phyloP scores from a whole-genome alignment of 345 rosid species.

The Salix koriyanagi region DNA sequence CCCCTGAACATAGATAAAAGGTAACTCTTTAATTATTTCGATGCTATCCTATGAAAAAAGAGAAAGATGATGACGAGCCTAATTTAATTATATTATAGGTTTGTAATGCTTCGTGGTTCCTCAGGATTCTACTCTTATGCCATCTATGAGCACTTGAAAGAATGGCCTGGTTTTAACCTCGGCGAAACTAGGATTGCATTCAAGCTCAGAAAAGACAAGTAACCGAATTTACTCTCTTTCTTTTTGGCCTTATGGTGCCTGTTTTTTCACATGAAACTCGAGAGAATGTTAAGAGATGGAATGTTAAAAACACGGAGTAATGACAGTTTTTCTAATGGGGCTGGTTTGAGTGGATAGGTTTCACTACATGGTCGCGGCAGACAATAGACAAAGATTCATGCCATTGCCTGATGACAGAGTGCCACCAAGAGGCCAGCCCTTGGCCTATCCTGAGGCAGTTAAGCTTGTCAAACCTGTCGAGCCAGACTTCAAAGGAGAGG shows the following conservation, averaged over 20 bases:
- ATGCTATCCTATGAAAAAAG: too few relatives aligned
- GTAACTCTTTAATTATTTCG: background rate
- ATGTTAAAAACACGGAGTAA: too few relatives aligned
- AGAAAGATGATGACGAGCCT: background rate
- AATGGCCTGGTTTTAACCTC: constrained; percentile 80
- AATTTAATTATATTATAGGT: constrained; percentile 33
- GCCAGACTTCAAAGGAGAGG: constrained; percentile 74
- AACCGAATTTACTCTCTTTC: background rate
- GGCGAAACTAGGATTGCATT: constrained; percentile 69
- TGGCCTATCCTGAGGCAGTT: constrained; percentile 82
- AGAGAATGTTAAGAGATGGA: too few relatives aligned
- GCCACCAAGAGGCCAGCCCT: constrained; percentile 54
- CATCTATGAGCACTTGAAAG: constrained; percentile 57
- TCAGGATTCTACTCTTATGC: constrained; percentile 85
- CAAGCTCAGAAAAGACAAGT: constrained; percentile 79
- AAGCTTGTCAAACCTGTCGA: constrained; percentile 67
- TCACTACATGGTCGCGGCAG: constrained; percentile 80
- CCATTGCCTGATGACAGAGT: constrained; percentile 81
- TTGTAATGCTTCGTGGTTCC: constrained; percentile 62
- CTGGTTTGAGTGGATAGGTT: constrained; percentile 44
- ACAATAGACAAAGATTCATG: constrained; percentile 82
- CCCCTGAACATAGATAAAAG: constrained; percentile 9
- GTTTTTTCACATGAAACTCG: too few relatives aligned
- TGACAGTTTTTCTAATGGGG: background rate
- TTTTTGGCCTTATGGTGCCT: background rate